phyloP scores from a whole-genome alignment of 2,329 filamentous ascomycete genomes.

The Parastagonospora nodorum region DNA sequence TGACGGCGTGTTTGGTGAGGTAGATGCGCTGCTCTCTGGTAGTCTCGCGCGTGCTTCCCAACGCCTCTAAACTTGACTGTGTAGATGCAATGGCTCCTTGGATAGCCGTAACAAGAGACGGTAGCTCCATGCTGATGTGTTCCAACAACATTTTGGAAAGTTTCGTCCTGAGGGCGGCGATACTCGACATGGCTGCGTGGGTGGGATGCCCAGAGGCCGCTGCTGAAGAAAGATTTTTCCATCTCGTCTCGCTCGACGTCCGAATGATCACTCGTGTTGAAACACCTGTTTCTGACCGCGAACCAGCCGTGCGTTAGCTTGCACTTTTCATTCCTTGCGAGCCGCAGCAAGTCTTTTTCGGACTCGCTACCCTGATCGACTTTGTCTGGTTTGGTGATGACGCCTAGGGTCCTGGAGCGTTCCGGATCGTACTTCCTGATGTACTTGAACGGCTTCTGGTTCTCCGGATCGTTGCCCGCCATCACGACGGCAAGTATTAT shows the following conservation, averaged over 20 bases:
- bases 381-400: constrained; percentile 53
- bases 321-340: constrained; percentile 42
- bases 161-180: constrained; percentile 31
- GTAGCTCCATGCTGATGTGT: constrained; percentile 38
- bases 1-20: constrained; percentile 23
- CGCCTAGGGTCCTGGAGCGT: constrained; percentile 47
- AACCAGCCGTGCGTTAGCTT: constrained; percentile 46
- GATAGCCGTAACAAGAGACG: constrained; percentile 24
- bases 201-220: constrained; percentile 23
- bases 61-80: constrained; percentile 13
- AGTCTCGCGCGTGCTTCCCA: constrained; percentile 25
- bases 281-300: constrained; percentile 43
- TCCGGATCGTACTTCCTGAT: constrained; percentile 37
- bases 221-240: constrained; percentile 30
- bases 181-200: constrained; percentile 31
- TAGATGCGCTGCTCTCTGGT: constrained; percentile 26
- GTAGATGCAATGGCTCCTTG: constrained; percentile 18
- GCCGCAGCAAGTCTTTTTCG: constrained; percentile 20
- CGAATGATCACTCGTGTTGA: constrained; percentile 17
- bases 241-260: constrained; percentile 28
- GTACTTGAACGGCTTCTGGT: constrained; percentile 10
- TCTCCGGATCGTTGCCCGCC: constrained; percentile 45
- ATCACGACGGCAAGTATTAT: constrained; percentile 54
- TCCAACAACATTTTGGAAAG: constrained; percentile 37
- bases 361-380: constrained; percentile 32